Conservation (phyloP, 1,284 basidiomycete genomes). For the Apiotrichum brassicae region DNA sequence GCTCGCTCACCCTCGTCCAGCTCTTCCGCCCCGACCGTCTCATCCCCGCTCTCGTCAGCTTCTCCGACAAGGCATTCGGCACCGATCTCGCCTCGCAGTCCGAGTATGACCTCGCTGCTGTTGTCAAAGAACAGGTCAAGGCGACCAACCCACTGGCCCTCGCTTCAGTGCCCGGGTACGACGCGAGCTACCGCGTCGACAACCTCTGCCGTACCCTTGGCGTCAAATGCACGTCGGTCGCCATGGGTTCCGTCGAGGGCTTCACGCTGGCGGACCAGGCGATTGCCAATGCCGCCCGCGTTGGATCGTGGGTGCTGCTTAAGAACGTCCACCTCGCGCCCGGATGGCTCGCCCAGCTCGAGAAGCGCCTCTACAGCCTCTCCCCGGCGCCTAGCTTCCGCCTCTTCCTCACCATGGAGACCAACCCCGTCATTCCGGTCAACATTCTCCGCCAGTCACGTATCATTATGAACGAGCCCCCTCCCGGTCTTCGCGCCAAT, state of each 20-base stretch:
- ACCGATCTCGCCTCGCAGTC: conserved; percentile 31
- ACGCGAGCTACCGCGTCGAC: conserved; percentile 91
- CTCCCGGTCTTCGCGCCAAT: conserved; percentile 91
- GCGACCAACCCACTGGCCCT: conserved; percentile 79
- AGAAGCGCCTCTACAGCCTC: conserved; percentile 91
- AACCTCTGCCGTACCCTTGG: conserved; percentile 72
- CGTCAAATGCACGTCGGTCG: conserved; percentile 72
- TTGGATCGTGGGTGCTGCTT: conserved; percentile 87
- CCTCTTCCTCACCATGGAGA: conserved; percentile 94
- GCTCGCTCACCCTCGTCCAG: conserved; percentile 33
- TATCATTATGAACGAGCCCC: conserved; percentile 94
- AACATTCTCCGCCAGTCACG: conserved; percentile 92
- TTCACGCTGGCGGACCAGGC: conserved; percentile 89
- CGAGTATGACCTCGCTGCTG: conserved; percentile 57
- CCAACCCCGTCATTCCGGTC: conserved; percentile 74
- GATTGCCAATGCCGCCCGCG: conserved; percentile 78
- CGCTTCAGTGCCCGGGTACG: conserved; percentile 90
- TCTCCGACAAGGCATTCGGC: conserved; percentile 37
- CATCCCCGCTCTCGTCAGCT: conserved; percentile 26
- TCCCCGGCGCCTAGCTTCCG: conserved; percentile 84
- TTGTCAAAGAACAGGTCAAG: conserved; percentile 72
- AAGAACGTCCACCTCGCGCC: conserved; percentile 95
- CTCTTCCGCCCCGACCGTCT: conserved; percentile 43
- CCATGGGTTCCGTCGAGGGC: conserved; percentile 99
- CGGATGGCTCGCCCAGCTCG: conserved; percentile 86